Evolutionary conservation across 1,284 basidiomycete genomes (phyloP).

Genomic region (Ceratobasidium sp.): DNA sequence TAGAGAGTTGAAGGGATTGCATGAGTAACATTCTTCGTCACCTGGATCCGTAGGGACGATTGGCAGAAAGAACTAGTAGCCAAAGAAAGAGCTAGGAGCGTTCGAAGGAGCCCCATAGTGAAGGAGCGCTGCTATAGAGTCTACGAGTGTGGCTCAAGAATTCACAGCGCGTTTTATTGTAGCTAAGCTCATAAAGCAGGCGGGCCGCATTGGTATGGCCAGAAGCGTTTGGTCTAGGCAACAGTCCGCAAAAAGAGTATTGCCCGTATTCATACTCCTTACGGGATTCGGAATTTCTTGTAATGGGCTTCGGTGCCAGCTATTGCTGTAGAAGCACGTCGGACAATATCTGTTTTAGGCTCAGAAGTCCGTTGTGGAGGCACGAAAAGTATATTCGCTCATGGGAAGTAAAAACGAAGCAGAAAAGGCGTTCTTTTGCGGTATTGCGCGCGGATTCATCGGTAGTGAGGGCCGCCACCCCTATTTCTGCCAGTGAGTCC

Average conservation of each 20-base stretch:
- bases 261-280: constrained; percentile 2
- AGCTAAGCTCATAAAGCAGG: background rate
- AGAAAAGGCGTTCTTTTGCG: background rate
- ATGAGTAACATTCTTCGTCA: constrained; percentile 44
- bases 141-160: background rate
- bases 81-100: constrained; percentile 10
- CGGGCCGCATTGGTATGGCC: background rate
- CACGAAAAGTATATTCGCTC: background rate
- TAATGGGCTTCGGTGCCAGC: constrained; percentile 5
- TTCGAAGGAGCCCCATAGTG: background rate
- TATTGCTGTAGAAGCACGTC: background rate
- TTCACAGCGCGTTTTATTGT: constrained; percentile 24
- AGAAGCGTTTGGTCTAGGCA: background rate
- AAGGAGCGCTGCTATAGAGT: background rate
- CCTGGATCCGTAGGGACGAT: constrained; percentile 36
- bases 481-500: background rate
- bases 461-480: background rate
- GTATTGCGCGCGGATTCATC: background rate
- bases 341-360: constrained; percentile 30
- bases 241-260: constrained; percentile 26
- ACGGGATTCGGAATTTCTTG: constrained; percentile 7
- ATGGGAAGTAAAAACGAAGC: constrained; percentile 8
- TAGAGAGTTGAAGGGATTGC: constrained; percentile 47
- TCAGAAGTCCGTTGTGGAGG: constrained; percentile 3
- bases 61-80: constrained; percentile 31